Conservation (phyloP, 2,329 filamentous ascomycete genomes). For the Xylariomycetidae sp. region DNA sequence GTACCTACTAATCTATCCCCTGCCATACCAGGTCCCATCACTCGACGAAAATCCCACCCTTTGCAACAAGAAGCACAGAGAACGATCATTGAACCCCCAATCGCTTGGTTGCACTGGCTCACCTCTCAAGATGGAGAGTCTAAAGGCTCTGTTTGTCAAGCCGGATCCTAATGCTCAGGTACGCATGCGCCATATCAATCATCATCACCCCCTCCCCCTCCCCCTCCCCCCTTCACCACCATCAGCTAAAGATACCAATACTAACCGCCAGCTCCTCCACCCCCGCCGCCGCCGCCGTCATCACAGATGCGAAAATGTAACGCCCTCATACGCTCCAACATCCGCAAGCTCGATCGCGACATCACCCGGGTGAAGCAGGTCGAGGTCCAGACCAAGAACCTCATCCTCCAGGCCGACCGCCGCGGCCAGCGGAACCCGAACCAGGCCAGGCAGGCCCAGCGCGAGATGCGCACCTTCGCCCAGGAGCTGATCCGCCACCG, state of each 20-base stretch:
- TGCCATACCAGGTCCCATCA: no score
- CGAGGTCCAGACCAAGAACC: slow-evolving; percentile 78
- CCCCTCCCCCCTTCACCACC: background rate
- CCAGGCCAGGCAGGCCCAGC: slow-evolving; percentile 71
- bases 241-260: background rate
- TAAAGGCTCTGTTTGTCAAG: slow-evolving; percentile 83
- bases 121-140: slow-evolving; percentile 68
- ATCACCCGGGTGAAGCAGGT: slow-evolving; percentile 72
- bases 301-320: slow-evolving; percentile 91
- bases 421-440: slow-evolving; percentile 77
- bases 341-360: slow-evolving; percentile 92
- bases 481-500: slow-evolving; percentile 80
- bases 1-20: no score
- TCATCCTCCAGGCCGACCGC: slow-evolving; percentile 77
- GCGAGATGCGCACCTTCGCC: slow-evolving; percentile 84
- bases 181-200: slow-evolving; percentile 29
- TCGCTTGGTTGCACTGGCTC: background rate
- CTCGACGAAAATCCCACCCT: no score
- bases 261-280: slow-evolving; percentile 3
- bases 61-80: no score
- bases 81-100: slow-evolving; percentile 1
- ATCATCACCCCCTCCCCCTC: slow-evolving; percentile 4
- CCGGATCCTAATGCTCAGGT: slow-evolving; percentile 93
- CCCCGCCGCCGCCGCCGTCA: slow-evolving; percentile 1
- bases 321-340: slow-evolving; percentile 79